A percentile compares a stretch with the other conserved stretches of the same genome.
Conservation (phyloP, 148 eudicot species). For the Beta vulgaris region DNA sequence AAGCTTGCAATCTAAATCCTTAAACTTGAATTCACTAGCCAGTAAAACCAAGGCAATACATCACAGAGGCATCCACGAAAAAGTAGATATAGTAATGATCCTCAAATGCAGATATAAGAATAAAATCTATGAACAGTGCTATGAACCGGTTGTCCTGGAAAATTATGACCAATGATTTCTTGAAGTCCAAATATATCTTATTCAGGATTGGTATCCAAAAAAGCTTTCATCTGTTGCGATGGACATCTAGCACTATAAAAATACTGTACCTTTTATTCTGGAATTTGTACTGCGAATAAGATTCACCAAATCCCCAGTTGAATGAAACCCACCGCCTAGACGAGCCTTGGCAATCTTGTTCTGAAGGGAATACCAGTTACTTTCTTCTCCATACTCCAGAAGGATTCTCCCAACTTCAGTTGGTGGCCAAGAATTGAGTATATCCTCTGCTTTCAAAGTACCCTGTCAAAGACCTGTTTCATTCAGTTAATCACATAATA, state of each 20-base stretch:
- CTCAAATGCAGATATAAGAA: background rate
- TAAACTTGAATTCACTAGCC: background rate
- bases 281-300: conserved; percentile 64
- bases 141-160: background rate
- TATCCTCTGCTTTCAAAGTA: conserved; percentile 83
- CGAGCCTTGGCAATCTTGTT: conserved; percentile 81
- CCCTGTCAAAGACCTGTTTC: conserved; percentile 86
- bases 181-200: background rate
- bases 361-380: conserved; percentile 80
- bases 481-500: conserved; percentile 56
- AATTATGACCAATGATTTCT: background rate
- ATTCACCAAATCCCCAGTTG: conserved; percentile 66
- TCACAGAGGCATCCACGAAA: background rate
- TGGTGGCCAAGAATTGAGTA: conserved; percentile 83
- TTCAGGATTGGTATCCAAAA: background rate
- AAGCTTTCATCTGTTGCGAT: conserved; percentile 2
- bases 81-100: background rate
- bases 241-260: background rate
- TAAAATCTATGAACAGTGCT: background rate
- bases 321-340: conserved; percentile 69
- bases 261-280: conserved; percentile 56
- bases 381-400: conserved; percentile 96
- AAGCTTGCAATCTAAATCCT: background rate
- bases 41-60: background rate
- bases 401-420: conserved; percentile 74